Percentiles rank a stretch among this genome's conserved stretches.
phyloP scores from a whole-genome alignment of 1,284 basidiomycete genomes.

The Phellinidium pouzarii region DNA sequence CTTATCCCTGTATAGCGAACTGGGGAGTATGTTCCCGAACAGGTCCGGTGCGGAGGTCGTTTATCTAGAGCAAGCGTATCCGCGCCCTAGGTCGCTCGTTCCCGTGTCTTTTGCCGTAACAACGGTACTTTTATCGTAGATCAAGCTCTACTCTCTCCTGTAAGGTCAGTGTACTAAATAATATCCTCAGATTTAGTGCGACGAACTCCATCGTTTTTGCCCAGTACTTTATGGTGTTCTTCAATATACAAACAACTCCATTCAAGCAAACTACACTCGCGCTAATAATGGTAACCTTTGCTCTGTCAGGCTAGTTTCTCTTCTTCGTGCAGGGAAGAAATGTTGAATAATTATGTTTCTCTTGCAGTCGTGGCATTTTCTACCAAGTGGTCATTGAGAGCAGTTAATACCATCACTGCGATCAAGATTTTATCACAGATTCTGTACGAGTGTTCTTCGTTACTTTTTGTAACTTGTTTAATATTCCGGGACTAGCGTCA shows the following conservation, averaged over 20 bases:
- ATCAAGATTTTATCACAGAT: slow-evolving; percentile 27
- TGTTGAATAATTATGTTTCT: not conserved
- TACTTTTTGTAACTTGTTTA: not conserved
- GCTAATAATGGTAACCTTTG: slow-evolving; percentile 23
- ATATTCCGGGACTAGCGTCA: slow-evolving; percentile 30
- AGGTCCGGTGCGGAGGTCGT: slow-evolving; percentile 43
- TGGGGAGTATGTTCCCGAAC: slow-evolving; percentile 34
- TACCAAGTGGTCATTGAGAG: slow-evolving; percentile 28
- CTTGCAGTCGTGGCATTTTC: slow-evolving; percentile 25
- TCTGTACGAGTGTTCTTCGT: slow-evolving; percentile 21
- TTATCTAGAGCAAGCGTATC: slow-evolving; percentile 43
- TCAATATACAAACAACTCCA: slow-evolving; percentile 22
- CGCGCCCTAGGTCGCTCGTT: slow-evolving; percentile 28
- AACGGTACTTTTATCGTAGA: slow-evolving; percentile 34
- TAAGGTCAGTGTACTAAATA: too few relatives aligned
- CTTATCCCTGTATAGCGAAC: slow-evolving; percentile 25
- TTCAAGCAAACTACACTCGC: slow-evolving; percentile 24
- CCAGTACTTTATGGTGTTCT: slow-evolving; percentile 25
- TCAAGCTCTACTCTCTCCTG: too few relatives aligned
- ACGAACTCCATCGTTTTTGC: slow-evolving; percentile 27
- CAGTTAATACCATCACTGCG: slow-evolving; percentile 25
- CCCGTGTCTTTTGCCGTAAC: slow-evolving; percentile 39
- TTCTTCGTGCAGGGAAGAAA: not conserved
- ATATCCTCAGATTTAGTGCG: slow-evolving; percentile 21
- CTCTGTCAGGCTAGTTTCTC: slow-evolving; percentile 21